phyloP scores from a whole-genome alignment of 1,284 basidiomycete species.

The Grifola frondosa region DNA sequence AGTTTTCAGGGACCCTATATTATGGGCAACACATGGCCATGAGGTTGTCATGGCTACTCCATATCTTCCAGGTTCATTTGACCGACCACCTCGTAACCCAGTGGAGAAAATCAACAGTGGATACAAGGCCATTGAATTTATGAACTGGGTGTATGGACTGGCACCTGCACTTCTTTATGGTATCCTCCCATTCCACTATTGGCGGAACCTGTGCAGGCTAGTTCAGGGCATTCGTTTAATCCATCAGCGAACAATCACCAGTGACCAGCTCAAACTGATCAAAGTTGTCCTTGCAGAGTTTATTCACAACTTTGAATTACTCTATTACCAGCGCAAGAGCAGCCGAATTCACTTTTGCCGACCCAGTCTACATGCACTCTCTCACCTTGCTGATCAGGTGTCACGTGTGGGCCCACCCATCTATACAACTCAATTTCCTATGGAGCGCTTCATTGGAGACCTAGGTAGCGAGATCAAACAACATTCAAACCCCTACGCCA shows the following conservation, averaged over 20 bases:
- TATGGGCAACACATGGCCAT: slow-evolving; percentile 36
- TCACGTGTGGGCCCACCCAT: slow-evolving; percentile 17
- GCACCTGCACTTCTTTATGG: slow-evolving; percentile 20
- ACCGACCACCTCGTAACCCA: neutral
- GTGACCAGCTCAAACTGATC: slow-evolving; percentile 9
- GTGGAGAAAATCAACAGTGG: neutral
- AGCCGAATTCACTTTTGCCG: slow-evolving; percentile 25
- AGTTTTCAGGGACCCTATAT: slow-evolving; percentile 23
- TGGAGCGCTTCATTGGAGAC: slow-evolving; percentile 28
- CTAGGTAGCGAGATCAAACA: slow-evolving; percentile 23
- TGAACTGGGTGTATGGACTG: slow-evolving; percentile 21
- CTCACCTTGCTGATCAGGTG: slow-evolving; percentile 17
- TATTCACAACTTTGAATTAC: slow-evolving; percentile 20
- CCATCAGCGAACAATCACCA: slow-evolving; percentile 11
- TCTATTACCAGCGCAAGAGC: slow-evolving; percentile 20
- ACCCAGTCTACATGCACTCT: slow-evolving; percentile 20
- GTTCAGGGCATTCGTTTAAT: slow-evolving; percentile 16
- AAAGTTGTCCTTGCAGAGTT: slow-evolving; percentile 14
- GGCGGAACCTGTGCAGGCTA: slow-evolving; percentile 22
- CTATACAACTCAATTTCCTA: slow-evolving; percentile 17
- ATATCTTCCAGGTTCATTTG: neutral
- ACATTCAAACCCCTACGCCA: slow-evolving; percentile 23
- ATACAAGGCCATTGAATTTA: slow-evolving; percentile 20
- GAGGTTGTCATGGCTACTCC: slow-evolving; percentile 19
- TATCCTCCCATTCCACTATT: slow-evolving; percentile 16